Percentiles rank a stretch among this genome's conserved stretches.
Evolutionary conservation across 139 green algal genomes (phyloP).

Genomic region (Closterium sp.): DNA sequence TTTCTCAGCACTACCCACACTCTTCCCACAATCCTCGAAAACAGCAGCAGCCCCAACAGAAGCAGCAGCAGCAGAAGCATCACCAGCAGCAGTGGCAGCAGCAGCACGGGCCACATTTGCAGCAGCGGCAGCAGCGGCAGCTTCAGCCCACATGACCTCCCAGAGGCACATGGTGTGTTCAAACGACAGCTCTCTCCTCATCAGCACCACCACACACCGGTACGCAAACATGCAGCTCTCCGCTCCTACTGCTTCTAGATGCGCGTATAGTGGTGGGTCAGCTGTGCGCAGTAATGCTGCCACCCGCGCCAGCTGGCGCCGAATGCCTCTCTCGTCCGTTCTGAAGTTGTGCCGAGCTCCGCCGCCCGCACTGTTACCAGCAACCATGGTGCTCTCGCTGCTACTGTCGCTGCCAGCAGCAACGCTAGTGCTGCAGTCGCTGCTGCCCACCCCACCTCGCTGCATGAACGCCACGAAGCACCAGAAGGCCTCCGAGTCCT

Average conservation of each 20-base stretch:
- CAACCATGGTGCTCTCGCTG: too few species aligned
- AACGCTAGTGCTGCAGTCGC: too few species aligned
- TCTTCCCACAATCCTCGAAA: too few species aligned
- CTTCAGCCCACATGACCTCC: conserved; percentile 46
- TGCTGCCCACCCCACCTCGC: neutral
- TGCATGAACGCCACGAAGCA: conserved; percentile 69
- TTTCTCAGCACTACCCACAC: too few species aligned
- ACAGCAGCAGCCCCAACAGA: neutral
- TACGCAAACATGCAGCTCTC: conserved; percentile 44
- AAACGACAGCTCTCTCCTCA: conserved; percentile 72
- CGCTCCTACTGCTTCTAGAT: conserved; percentile 1
- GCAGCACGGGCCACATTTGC: neutral
- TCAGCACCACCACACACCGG: conserved; percentile 66
- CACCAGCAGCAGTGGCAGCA: conserved; percentile 10
- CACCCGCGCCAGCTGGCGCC: conserved; percentile 63
- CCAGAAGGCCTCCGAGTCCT: conserved; percentile 81
- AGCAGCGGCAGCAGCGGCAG: neutral
- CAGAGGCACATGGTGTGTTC: conserved; percentile 54
- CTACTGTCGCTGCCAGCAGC: too few species aligned
- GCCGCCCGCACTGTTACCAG: conserved; percentile 40
- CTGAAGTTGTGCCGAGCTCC: conserved; percentile 69
- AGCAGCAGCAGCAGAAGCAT: neutral
- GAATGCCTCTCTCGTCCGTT: conserved; percentile 70
- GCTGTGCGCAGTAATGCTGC: conserved; percentile 54
- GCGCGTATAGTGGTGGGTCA: conserved; percentile 55